A percentile compares a stretch with the other conserved stretches of the same genome.
Conservation (phyloP, 805 yeast species). For the Saturnispora halmiae region DNA sequence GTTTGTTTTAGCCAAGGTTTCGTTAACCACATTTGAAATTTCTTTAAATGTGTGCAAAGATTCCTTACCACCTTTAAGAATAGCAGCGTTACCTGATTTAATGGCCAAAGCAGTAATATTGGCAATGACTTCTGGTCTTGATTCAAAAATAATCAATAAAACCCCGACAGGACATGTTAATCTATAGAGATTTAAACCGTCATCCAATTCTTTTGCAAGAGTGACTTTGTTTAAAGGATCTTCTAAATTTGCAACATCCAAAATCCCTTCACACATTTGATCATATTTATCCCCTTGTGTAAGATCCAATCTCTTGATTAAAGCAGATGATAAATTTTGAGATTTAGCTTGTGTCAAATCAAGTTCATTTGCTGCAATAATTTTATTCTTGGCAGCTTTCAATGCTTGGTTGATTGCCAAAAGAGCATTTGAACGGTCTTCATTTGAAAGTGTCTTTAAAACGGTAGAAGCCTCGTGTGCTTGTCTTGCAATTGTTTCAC, state of each 20-base stretch:
- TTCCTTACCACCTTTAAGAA: slow-evolving; percentile 96
- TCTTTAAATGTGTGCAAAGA: slow-evolving; percentile 74
- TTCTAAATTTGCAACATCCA: slow-evolving; percentile 79
- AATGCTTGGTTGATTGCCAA: slow-evolving; percentile 65
- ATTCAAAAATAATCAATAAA: slow-evolving; percentile 82
- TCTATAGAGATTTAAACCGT: slow-evolving; percentile 73
- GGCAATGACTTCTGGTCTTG: slow-evolving; percentile 97
- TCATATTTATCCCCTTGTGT: slow-evolving; percentile 80
- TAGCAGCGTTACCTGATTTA: slow-evolving; percentile 95
- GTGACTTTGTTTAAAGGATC: slow-evolving; percentile 92
- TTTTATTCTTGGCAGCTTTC: slow-evolving; percentile 44
- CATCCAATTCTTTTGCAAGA: slow-evolving; percentile 77
- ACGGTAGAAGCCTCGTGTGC: slow-evolving; percentile 81
- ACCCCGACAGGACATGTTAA: slow-evolving; percentile 95
- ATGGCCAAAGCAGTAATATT: slow-evolving; percentile 92
- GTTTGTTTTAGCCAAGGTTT: slow-evolving; percentile 49
- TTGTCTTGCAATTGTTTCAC: slow-evolving; percentile 61
- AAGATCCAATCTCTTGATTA: slow-evolving; percentile 78
- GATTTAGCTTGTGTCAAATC: slow-evolving; percentile 66
- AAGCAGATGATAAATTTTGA: slow-evolving; percentile 55
- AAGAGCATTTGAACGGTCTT: slow-evolving; percentile 65
- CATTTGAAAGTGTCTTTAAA: slow-evolving; percentile 68
- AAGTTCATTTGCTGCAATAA: slow-evolving; percentile 60
- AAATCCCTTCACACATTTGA: slow-evolving; percentile 86
- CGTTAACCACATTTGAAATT: slow-evolving; percentile 63